Base-by-base conservation (phyloP, 179 eudicot genomes). In the Spergularia azorica region DNA sequence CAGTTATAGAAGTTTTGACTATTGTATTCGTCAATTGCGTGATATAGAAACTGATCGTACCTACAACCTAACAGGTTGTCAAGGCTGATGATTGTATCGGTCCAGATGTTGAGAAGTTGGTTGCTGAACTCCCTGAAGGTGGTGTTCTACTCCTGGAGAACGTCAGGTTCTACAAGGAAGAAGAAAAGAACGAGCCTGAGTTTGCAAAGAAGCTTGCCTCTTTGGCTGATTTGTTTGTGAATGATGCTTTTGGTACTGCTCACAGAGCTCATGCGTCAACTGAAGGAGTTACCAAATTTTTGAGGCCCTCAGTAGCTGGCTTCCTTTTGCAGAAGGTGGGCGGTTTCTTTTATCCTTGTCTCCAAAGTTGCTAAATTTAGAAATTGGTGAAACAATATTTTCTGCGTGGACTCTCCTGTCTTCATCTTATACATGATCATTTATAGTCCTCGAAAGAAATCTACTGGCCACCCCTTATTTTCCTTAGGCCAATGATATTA, bases 131-230 rank as follows among this genome's bases (percentile, higher is more conserved):
- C 51, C 89, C 93, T 32, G 91, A 90, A 59, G 98, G 95, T 9
- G 91, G 93, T 79, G 95, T 93, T 63, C 72, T 93, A 67, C 92
- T 93, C 61, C 83, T 93, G 63, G 97, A 93, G 86, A 93, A 93
- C 81, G 98, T 90, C 70, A 84, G 97, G 64, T 94, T 90, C 76
- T 86, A 94, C 83, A 90, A 88, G 80, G 98, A 94, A 73, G 97
- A 92, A 78, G 97, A 92, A 77, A 90, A 92, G 87, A 94, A 94
- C 73, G 97, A 89, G 0, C 90, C 91, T 3, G 97, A 92, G 75
- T 94, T 94, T 74, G 94, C 97, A n/a, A 90, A 89, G 87, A 92
- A 94, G 83, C 84, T 94, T 67, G 97, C 98, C 3, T 86, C 98
- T 21, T 85, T 94, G 58, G 96, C 94, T 3, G 90, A 91, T 82